Evolutionary conservation across 257 asterid genomes (phyloP), one percentile per base, ranked within the genome.

Genomic region (Striga asiatica): DNA sequence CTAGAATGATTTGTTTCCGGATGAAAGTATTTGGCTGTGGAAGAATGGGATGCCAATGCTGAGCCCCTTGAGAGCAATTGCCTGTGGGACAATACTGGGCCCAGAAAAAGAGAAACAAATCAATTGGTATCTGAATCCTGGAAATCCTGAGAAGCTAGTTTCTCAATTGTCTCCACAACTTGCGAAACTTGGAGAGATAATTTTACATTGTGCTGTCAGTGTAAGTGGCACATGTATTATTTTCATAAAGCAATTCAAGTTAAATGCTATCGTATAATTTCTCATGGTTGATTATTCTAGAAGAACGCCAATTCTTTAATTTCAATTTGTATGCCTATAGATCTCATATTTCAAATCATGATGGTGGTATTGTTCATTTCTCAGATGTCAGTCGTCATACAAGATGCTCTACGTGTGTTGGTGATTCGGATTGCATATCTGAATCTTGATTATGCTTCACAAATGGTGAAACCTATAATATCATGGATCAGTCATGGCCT

Each of bases 1-100:
- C 72, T 72, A 92, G 98, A 88, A 82, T 64, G 99, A 88, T 72
- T 68, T 88, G 58, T 64, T 92, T 58, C 87, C 93, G 27, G 82
- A 75, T 50, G 99, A 88, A 82, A 70, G 84, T 64, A 71, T 77
- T 56, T 78, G 93, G 83, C 76, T 69, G 60, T 92, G 99, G 99
- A 80, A 88, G 82, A 80, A 78, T 64, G 94, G 94, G 66, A 80
- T 76, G 62, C 99, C 97, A 6, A 71, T 79, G 66, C 71, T 82
- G 76, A 78, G 79, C 72, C 63, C 76, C 37, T 71, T 81, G 45
- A 75, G 93, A 80, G 71, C 82, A 48, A 71, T 78, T 72, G 77
- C 94, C 0, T 84, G 82, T 53, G 88, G 73, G 46, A 82, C 93
- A 42, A 34, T 89, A 69, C 71, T 89, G 54, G 96, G 95, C 47